A percentile compares a stretch with the other conserved stretches of the same genome.
phyloP scores from a whole-genome alignment of 441 rosid genomes.

The Croton setiger region DNA sequence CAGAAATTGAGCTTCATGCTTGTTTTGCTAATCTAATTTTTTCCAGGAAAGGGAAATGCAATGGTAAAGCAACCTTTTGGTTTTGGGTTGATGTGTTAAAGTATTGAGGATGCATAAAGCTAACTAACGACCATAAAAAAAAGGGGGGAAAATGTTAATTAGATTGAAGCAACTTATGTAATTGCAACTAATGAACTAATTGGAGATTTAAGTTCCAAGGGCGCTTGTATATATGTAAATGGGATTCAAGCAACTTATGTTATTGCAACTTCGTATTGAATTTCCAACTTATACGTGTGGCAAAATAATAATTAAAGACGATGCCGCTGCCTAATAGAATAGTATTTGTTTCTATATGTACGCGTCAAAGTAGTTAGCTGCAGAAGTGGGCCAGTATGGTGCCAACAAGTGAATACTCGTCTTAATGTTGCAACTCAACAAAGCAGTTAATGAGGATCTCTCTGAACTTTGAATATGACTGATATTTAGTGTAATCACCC shows the following conservation, averaged over 20 bases:
- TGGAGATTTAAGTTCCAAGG: neutral
- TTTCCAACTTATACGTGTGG: neutral
- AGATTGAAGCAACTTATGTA: neutral
- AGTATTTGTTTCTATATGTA: neutral
- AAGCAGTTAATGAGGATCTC: neutral
- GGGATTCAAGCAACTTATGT: no score
- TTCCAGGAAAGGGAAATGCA: neutral
- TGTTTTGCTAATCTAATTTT: neutral
- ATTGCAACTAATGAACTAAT: neutral
- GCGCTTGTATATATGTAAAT: neutral
- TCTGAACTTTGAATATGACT: neutral
- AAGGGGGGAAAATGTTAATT: no score
- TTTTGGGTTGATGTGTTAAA: conserved; percentile 8
- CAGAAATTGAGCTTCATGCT: neutral
- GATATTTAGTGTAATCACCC: neutral
- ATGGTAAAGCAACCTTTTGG: neutral
- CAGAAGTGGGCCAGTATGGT: neutral
- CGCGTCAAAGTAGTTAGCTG: neutral
- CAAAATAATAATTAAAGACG: neutral
- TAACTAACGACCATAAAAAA: neutral
- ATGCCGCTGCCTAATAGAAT: neutral
- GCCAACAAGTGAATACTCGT: neutral
- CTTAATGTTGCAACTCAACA: neutral
- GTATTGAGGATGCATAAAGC: neutral
- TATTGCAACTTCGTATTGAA: neutral